Conservation (phyloP, 805 yeast genomes). For the Yarrowia bubula region DNA sequence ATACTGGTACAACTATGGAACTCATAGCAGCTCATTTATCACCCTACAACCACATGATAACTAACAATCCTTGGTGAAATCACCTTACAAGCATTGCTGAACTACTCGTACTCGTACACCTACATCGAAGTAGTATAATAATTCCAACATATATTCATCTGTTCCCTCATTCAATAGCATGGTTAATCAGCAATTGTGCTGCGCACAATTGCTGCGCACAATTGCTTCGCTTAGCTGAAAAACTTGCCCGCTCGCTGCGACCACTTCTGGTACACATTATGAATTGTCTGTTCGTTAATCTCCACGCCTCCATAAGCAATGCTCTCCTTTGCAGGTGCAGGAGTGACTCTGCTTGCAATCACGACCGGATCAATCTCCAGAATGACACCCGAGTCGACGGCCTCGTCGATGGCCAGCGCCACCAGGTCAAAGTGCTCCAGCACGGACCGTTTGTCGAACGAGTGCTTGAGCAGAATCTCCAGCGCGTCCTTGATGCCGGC, state of each 20-base stretch:
- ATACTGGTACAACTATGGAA: too few relatives aligned
- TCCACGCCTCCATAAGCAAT: constrained; percentile 44
- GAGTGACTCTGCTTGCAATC: constrained; percentile 88
- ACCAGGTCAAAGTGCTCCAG: constrained; percentile 84
- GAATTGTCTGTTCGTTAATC: constrained; percentile 48
- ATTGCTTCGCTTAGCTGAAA: constrained; percentile 6
- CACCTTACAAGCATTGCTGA: too few relatives aligned
- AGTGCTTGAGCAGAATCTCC: constrained; percentile 63
- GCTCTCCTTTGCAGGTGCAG: constrained; percentile 70
- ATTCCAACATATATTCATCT: too few relatives aligned
- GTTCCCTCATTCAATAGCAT: too few relatives aligned
- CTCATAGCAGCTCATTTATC: too few relatives aligned
- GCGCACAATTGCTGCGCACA: too few relatives aligned
- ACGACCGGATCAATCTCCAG: constrained; percentile 85
- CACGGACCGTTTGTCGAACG: constrained; percentile 74
- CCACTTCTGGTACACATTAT: constrained; percentile 66
- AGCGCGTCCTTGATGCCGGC: constrained; percentile 78
- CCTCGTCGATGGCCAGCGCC: constrained; percentile 83
- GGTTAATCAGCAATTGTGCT: too few relatives aligned
- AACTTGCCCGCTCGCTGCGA: constrained; percentile 20
- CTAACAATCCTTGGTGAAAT: too few relatives aligned
- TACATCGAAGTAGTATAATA: too few relatives aligned
- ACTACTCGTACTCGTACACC: too few relatives aligned
- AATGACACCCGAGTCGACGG: constrained; percentile 89
- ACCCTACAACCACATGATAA: too few relatives aligned